Evolutionary conservation across 257 asterid species (phyloP).

Genomic region (Solanum lycopersicoides): DNA sequence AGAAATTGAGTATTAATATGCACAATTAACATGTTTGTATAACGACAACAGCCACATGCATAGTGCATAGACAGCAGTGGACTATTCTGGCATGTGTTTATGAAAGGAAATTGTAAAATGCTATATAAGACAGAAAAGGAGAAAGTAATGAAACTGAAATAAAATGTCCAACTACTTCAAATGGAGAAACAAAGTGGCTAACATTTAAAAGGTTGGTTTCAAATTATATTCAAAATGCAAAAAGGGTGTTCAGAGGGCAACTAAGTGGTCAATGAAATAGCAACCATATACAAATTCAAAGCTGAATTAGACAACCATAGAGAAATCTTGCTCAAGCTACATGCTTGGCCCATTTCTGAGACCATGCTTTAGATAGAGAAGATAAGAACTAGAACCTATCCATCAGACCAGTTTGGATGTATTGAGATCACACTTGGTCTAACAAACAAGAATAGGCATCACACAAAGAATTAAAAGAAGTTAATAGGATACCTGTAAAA

Average conservation of each 20-base stretch:
- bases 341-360: neutral
- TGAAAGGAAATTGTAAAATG: neutral
- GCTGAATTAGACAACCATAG: neutral
- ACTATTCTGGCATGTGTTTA: neutral
- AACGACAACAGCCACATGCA: neutral
- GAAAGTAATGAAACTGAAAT: neutral
- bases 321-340: neutral
- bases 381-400: neutral
- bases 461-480: neutral
- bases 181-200: neutral
- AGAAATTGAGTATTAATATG: neutral
- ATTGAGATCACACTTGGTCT: neutral
- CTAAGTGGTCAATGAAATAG: neutral
- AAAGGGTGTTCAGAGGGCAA: neutral
- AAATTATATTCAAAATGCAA: neutral
- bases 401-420: neutral
- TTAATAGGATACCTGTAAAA: constrained; percentile 59
- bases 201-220: neutral
- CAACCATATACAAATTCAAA: neutral
- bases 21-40: neutral
- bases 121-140: neutral
- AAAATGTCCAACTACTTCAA: neutral
- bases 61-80: neutral
- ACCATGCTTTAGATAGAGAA: neutral
- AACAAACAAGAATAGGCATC: neutral